phyloP scores from a whole-genome alignment of 2,329 filamentous ascomycete species.

The Phialophora chinensis region DNA sequence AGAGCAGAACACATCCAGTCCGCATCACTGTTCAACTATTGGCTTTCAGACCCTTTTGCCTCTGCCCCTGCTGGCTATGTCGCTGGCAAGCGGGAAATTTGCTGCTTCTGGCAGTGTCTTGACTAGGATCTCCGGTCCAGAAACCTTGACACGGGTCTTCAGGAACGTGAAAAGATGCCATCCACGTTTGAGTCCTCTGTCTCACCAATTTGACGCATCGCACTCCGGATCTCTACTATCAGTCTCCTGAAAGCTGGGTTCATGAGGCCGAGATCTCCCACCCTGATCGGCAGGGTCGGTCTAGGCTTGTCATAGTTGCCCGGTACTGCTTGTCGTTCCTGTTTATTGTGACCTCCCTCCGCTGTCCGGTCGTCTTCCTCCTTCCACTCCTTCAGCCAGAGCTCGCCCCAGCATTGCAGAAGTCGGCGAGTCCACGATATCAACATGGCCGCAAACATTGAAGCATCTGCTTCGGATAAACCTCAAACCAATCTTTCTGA shows the following conservation, averaged over 20 bases:
- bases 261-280: not conserved
- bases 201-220: conserved; percentile 1
- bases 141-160: conserved; percentile 1
- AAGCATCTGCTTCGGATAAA: not conserved
- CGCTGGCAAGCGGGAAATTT: not conserved
- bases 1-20: not conserved
- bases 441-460: conserved; percentile 6
- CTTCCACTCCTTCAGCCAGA: not conserved
- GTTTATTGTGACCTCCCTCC: not conserved
- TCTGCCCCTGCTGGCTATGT: not conserved
- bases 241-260: not conserved
- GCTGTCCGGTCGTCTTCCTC: not conserved
- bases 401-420: not conserved
- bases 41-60: not conserved
- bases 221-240: not conserved
- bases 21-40: not conserved
- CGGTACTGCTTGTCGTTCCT: not conserved
- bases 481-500: not conserved
- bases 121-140: not conserved
- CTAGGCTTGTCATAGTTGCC: not conserved
- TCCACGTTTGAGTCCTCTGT: not conserved
- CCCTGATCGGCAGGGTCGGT: not conserved
- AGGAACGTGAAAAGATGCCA: not conserved
- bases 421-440: not conserved
- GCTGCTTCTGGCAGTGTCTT: not conserved